Percentiles rank a stretch among this genome's conserved stretches.
These are phyloP conservation scores for Cylindrodendrum hubeiense DNA, from an alignment of 2,329 filamentous ascomycete genomes.

Conservation along the genomic window DNA sequence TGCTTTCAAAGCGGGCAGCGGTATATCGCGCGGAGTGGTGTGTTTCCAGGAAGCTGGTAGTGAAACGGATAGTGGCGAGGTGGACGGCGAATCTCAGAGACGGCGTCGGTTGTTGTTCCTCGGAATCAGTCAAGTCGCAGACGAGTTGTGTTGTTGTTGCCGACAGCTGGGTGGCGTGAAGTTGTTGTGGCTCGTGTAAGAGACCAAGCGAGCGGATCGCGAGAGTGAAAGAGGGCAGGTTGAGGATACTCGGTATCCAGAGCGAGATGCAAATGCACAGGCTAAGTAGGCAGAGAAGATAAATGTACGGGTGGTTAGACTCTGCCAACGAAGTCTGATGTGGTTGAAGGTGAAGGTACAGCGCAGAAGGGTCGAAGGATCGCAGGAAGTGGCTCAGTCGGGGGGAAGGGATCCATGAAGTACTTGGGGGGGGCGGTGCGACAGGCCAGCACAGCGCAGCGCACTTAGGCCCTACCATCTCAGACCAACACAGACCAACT, in stretches of 20 bases:
- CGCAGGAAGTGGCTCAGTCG: slow-evolving; percentile 18
- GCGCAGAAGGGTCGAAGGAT: slow-evolving; percentile 34
- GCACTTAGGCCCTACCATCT: slow-evolving; percentile 3
- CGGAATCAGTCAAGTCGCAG: slow-evolving; percentile 17
- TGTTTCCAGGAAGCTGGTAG: slow-evolving; percentile 19
- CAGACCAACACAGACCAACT: slow-evolving; percentile 3
- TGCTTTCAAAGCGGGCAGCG: slow-evolving; percentile 39
- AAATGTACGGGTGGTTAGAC: slow-evolving; percentile 52
- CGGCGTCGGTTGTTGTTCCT: slow-evolving; percentile 1
- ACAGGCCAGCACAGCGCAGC: slow-evolving; percentile 28
- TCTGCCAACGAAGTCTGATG: slow-evolving; percentile 68
- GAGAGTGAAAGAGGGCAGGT: slow-evolving; percentile 15
- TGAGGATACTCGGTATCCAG: slow-evolving; percentile 46
- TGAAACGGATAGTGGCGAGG: background rate
- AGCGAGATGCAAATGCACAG: slow-evolving; percentile 23
- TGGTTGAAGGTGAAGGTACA: slow-evolving; percentile 39
- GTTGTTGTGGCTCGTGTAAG: slow-evolving; percentile 32
- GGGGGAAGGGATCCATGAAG: slow-evolving; percentile 40
- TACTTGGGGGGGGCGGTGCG: slow-evolving; percentile 29
- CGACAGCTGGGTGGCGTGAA: slow-evolving; percentile 20
- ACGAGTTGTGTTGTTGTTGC: slow-evolving; percentile 16
- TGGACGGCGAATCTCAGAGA: slow-evolving; percentile 17
- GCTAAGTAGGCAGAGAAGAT: slow-evolving; percentile 39
- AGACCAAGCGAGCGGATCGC: slow-evolving; percentile 27
- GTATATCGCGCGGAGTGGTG: slow-evolving; percentile 28